These are phyloP conservation scores for Phaeophleospora eucalypticola DNA, from an alignment of 2,329 filamentous ascomycete genomes.

Conservation along the genomic window DNA sequence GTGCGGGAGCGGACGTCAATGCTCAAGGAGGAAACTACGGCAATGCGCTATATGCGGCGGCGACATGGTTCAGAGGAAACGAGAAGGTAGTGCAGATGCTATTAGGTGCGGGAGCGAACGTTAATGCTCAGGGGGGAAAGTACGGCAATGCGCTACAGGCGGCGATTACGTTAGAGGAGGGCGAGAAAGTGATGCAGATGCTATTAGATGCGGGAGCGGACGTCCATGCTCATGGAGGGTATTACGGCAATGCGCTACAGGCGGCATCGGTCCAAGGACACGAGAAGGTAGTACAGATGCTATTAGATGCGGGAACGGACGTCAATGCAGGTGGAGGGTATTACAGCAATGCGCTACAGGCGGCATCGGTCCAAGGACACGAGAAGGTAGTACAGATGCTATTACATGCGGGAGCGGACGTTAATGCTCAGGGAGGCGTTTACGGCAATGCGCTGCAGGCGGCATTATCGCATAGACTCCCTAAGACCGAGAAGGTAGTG, in stretches of 20 bases:
- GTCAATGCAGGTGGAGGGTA: constrained; percentile 13
- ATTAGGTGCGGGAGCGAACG: constrained; percentile 14
- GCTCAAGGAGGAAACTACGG: constrained; percentile 3
- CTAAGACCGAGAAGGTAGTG: constrained; percentile 11
- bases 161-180: constrained; percentile 5
- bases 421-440: constrained; percentile 6
- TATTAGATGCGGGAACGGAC: constrained; percentile 18
- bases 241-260: constrained; percentile 8
- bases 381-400: constrained; percentile 13
- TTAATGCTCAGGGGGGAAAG: constrained; percentile 6
- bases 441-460: constrained; percentile 12
- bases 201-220: constrained; percentile 4
- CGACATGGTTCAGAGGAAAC: background rate
- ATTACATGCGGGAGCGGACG: constrained; percentile 13
- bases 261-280: constrained; percentile 9
- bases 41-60: constrained; percentile 14
- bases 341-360: constrained; percentile 11
- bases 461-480: constrained; percentile 6
- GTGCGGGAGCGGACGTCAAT: constrained; percentile 14
- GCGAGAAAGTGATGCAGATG: background rate
- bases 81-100: constrained; percentile 9
- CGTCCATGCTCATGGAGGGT: constrained; percentile 7
- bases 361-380: constrained; percentile 10
- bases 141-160: constrained; percentile 12
- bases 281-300: constrained; percentile 11